Evolutionary conservation across 148 eudicot genomes (phyloP).

Genomic region (Fagopyrum tataricum): DNA sequence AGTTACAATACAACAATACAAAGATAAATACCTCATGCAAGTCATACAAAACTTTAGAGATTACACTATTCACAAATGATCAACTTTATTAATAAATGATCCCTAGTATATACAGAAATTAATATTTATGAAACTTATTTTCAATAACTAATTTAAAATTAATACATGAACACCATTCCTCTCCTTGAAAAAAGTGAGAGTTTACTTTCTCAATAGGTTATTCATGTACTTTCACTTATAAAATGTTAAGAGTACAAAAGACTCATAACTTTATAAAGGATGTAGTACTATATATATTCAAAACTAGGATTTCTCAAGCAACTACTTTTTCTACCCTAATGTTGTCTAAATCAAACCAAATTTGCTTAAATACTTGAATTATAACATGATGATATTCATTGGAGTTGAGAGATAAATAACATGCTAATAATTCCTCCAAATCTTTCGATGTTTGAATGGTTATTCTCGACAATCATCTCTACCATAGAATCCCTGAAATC

Average conservation of each 20-base stretch:
- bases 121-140: not conserved
- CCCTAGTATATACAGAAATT: not conserved
- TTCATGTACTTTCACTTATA: not conserved
- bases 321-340: not conserved
- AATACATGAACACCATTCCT: not conserved
- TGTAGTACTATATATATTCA: not conserved
- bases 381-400: conserved; percentile 81
- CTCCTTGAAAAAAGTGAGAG: not conserved
- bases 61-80: conserved; percentile 4
- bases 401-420: conserved; percentile 64
- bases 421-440: conserved; percentile 80
- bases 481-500: conserved; percentile 92
- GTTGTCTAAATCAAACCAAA: conserved; percentile 64
- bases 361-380: conserved; percentile 71
- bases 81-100: not conserved
- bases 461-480: conserved; percentile 80
- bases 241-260: conserved; percentile 3
- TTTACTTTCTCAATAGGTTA: not conserved
- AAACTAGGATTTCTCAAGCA: not conserved
- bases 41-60: not conserved
- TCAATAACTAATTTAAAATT: not conserved
- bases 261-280: not conserved
- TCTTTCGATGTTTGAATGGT: conserved; percentile 57
- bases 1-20: not conserved
- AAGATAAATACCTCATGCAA: not conserved